Evolutionary conservation across 208 protist species (phyloP).

Genomic region (Leishmania lainsoni): DNA sequence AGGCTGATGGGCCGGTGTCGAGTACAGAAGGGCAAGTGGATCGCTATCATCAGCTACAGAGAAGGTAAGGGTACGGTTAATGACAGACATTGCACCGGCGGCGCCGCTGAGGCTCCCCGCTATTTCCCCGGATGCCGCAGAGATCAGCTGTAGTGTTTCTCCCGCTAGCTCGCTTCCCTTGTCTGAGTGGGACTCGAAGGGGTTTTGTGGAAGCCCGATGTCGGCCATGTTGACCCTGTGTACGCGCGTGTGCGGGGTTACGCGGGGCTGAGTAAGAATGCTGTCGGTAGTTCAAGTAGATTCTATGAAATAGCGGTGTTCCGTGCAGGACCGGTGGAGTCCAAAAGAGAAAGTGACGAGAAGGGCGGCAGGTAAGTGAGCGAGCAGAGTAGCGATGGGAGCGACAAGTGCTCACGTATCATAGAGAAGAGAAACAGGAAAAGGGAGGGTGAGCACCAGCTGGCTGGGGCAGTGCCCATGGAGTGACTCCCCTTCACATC

Average conservation of each 20-base stretch:
- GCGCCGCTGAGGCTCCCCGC: neutral
- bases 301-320: neutral
- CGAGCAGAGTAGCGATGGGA: neutral
- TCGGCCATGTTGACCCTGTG: constrained; percentile 9
- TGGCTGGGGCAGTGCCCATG: neutral
- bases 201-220: neutral
- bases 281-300: neutral
- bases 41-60: constrained; percentile 7
- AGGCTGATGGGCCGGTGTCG: constrained; percentile 15
- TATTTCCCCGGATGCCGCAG: neutral
- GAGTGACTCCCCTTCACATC: neutral
- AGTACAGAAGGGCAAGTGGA: constrained; percentile 24
- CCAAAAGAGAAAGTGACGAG: neutral
- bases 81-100: neutral
- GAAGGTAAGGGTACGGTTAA: constrained; percentile 14
- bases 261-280: neutral
- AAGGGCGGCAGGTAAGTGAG: neutral
- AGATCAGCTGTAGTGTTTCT: neutral
- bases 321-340: neutral
- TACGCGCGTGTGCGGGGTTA: neutral
- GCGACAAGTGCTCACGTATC: neutral
- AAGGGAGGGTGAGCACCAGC: neutral
- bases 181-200: neutral
- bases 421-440: too few species aligned
- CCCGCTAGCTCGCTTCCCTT: neutral